Percentiles rank a stretch among this genome's conserved stretches.
Conservation (phyloP, 2,329 filamentous ascomycete species). For the Xylariaceae sp. region DNA sequence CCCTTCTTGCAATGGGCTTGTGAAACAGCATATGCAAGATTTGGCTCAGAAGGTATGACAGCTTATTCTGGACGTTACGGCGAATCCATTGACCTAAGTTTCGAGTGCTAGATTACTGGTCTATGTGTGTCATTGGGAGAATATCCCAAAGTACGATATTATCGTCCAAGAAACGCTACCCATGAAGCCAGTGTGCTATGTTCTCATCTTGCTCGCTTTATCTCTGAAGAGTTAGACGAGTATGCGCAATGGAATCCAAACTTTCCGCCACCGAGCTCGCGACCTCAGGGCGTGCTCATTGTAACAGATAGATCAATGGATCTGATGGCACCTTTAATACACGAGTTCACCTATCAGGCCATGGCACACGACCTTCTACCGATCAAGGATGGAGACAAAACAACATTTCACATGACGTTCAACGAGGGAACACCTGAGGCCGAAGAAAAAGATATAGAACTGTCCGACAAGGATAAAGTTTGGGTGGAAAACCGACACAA, state of each 20-base stretch:
- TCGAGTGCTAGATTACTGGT: constrained; percentile 71
- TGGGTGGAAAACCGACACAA: constrained; percentile 94
- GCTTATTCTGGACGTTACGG: not conserved
- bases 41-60: constrained; percentile 80
- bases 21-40: constrained; percentile 81
- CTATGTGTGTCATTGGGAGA: constrained; percentile 93
- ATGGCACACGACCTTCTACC: constrained; percentile 95
- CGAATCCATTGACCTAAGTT: constrained; percentile 20
- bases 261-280: constrained; percentile 79
- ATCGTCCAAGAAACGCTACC: constrained; percentile 72
- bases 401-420: constrained; percentile 80
- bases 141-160: constrained; percentile 92
- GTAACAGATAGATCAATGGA: constrained; percentile 96
- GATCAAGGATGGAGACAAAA: constrained; percentile 86
- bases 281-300: constrained; percentile 82
- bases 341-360: constrained; percentile 98
- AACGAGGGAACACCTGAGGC: constrained; percentile 74
- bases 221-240: constrained; percentile 88
- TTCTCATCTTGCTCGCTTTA: constrained; percentile 85
- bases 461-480: constrained; percentile 87
- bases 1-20: constrained; percentile 83
- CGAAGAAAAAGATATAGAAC: constrained; percentile 88
- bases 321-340: constrained; percentile 81
- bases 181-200: constrained; percentile 91
- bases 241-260: constrained; percentile 84